Percentiles rank a stretch among this genome's conserved stretches.
phyloP scores from a whole-genome alignment of 2,329 filamentous ascomycete species.

The Seiridium unicorne region DNA sequence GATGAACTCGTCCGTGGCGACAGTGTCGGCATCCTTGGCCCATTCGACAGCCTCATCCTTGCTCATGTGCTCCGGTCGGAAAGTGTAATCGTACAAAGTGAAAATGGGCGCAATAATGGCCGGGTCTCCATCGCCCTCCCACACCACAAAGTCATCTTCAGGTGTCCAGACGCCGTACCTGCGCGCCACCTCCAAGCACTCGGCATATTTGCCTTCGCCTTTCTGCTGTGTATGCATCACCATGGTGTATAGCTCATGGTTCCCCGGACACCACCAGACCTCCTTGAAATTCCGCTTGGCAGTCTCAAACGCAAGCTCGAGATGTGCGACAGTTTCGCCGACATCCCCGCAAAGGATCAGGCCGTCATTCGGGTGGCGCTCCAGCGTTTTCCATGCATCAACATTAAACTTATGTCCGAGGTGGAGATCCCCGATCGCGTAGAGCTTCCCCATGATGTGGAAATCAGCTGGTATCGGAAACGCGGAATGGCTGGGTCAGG shows the following conservation, averaged over 20 bases:
- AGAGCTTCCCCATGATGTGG: conserved; percentile 24
- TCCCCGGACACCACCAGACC: conserved; percentile 57
- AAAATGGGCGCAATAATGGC: conserved; percentile 54
- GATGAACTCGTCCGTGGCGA: conserved; percentile 35
- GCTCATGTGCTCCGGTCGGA: conserved; percentile 46
- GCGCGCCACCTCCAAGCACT: conserved; percentile 52
- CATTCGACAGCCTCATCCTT: conserved; percentile 41
- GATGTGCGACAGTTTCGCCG: conserved; percentile 33
- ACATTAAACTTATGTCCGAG: conserved; percentile 31
- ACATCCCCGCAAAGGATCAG: conserved; percentile 36
- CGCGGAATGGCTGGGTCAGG: too few species aligned
- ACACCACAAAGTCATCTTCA: conserved; percentile 52
- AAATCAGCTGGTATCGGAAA: too few species aligned
- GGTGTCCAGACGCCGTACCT: conserved; percentile 52
- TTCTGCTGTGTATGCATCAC: conserved; percentile 31
- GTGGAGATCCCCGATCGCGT: conserved; percentile 36
- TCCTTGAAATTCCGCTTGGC: conserved; percentile 27
- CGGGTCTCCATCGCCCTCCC: conserved; percentile 35
- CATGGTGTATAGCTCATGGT: conserved; percentile 57
- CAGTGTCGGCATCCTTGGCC: conserved; percentile 33
- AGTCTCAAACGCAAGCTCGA: conserved; percentile 29
- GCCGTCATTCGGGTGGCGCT: conserved; percentile 31
- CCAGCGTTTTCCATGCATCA: conserved; percentile 25
- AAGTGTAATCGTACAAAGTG: conserved; percentile 60
- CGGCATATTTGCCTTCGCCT: conserved; percentile 53